phyloP scores from a whole-genome alignment of 768 basidiomycete species.

The Suillus placidus region DNA sequence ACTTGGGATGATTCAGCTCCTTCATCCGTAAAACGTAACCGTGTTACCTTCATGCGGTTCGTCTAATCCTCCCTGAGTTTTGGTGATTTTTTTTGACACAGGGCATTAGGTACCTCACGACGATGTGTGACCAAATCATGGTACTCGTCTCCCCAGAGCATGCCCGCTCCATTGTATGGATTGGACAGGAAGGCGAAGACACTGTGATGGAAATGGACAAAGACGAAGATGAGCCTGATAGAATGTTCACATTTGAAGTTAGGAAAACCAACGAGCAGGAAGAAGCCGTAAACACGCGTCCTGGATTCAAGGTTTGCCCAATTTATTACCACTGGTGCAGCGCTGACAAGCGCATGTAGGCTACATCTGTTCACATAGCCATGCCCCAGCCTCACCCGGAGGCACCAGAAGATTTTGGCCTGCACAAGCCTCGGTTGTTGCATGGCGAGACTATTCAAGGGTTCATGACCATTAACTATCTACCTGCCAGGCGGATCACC shows the following conservation, averaged over 20 bases:
- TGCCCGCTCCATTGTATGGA: constrained; percentile 47
- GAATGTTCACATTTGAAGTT: constrained; percentile 57
- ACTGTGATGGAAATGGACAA: constrained; percentile 24
- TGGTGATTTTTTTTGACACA: not conserved
- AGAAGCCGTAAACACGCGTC: constrained; percentile 45
- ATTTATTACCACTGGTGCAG: not conserved
- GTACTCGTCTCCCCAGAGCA: constrained; percentile 55
- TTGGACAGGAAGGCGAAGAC: constrained; percentile 31
- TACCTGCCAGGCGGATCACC: constrained; percentile 10
- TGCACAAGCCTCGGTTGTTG: constrained; percentile 34
- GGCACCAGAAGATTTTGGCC: constrained; percentile 11
- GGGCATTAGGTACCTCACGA: constrained; percentile 55
- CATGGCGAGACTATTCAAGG: constrained; percentile 45
- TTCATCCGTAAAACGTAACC: constrained; percentile 50
- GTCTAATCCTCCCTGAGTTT: constrained; percentile 5
- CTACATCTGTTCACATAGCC: constrained; percentile 17
- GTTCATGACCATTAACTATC: constrained; percentile 37
- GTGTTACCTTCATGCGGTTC: constrained; percentile 65
- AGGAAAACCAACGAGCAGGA: constrained; percentile 59
- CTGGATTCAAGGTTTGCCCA: constrained; percentile 49
- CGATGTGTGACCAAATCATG: constrained; percentile 57
- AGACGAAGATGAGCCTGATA: constrained; percentile 46
- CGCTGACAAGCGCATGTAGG: constrained; percentile 10
- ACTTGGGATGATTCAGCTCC: constrained; percentile 58
- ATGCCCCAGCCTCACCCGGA: constrained; percentile 15